phyloP scores from a whole-genome alignment of 768 basidiomycete genomes.

The Hericium coralloides region DNA sequence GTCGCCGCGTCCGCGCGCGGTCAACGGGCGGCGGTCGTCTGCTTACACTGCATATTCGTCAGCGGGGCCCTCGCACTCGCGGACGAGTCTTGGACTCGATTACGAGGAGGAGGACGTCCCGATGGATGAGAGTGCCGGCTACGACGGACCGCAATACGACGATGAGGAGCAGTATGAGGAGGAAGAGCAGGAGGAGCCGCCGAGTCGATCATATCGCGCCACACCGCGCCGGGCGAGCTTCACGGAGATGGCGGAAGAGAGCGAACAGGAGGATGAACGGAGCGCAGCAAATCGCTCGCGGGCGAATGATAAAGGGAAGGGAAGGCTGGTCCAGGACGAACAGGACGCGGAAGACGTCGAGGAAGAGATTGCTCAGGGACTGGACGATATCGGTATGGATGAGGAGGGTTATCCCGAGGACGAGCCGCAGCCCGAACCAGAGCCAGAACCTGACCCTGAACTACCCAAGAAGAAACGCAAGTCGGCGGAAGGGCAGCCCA shows the following conservation, averaged over 20 bases:
- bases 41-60: conserved; percentile 11
- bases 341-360: conserved; percentile 24
- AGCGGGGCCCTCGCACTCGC: conserved; percentile 15
- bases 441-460: conserved; percentile 7
- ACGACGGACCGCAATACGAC: background rate
- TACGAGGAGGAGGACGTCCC: conserved; percentile 12
- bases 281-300: background rate
- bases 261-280: conserved; percentile 1
- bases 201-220: background rate
- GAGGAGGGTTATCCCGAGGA: conserved; percentile 19
- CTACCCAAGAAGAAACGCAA: conserved; percentile 7
- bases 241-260: background rate
- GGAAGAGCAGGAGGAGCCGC: conserved; percentile 2
- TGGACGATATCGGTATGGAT: conserved; percentile 21
- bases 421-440: conserved; percentile 14
- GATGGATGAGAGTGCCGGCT: conserved; percentile 13
- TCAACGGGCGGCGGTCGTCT: conserved; percentile 15
- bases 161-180: conserved; percentile 23
- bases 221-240: conserved; percentile 1
- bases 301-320: conserved; percentile 30
- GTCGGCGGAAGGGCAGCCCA: background rate
- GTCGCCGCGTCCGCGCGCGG: conserved; percentile 22
- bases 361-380: conserved; percentile 33
- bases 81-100: conserved; percentile 9
- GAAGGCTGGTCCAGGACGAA: conserved; percentile 21